These are phyloP conservation scores for Dalbergia cultrata DNA, from an alignment of 306 rosid species.

Conservation along the genomic window DNA sequence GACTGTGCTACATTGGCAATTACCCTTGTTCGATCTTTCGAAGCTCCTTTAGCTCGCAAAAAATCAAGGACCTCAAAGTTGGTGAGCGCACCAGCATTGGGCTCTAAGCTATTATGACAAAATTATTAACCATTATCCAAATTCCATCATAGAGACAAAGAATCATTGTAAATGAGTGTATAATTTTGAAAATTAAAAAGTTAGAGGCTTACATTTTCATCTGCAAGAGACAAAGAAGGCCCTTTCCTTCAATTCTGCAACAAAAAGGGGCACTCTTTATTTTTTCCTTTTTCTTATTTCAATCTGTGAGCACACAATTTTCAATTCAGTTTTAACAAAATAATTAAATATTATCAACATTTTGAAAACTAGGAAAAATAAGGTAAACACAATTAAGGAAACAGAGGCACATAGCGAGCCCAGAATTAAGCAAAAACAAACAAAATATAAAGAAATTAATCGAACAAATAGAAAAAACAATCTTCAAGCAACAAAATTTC, in stretches of 20 bases:
- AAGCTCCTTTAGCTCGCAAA: constrained; percentile 79
- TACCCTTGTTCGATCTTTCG: constrained; percentile 69
- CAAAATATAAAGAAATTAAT: no score
- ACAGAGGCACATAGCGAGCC: no score
- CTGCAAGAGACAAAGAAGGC: not conserved
- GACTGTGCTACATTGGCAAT: constrained; percentile 70
- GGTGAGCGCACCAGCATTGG: constrained; percentile 67
- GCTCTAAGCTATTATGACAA: constrained; percentile 63
- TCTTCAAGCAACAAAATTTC: no score
- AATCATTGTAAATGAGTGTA: constrained; percentile 8
- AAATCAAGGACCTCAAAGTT: constrained; percentile 82
- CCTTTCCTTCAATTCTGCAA: constrained; percentile 18
- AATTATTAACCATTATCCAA: constrained; percentile 1
- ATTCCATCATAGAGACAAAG: not conserved
- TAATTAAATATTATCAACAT: no score
- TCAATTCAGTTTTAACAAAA: no score
- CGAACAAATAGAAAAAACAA: no score
- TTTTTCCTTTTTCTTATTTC: no score
- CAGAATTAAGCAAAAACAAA: no score
- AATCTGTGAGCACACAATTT: no score
- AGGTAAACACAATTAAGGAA: no score
- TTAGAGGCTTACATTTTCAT: constrained; percentile 69
- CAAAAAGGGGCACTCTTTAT: not conserved
- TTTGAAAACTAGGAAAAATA: no score
- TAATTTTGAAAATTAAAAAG: not conserved